Evolutionary conservation across 331 rosid genomes (phyloP).

Genomic region (Pyrus hybrid): DNA sequence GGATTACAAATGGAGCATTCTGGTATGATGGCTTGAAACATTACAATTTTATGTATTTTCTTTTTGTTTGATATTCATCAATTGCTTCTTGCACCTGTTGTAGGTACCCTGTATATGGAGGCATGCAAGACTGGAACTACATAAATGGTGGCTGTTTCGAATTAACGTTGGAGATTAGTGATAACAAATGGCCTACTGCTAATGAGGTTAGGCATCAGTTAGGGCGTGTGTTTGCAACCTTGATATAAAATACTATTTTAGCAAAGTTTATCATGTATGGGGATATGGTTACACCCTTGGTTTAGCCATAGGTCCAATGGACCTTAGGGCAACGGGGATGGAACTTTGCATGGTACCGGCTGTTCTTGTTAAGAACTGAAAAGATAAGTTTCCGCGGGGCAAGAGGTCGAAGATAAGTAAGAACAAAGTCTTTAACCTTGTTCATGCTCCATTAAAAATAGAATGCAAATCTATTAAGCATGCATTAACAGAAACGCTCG

Average conservation of each 20-base stretch:
- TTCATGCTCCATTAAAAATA: neutral
- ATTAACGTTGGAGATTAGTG: conserved; percentile 85
- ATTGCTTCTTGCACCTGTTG: conserved; percentile 27
- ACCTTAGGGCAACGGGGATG: neutral
- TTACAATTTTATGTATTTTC: neutral
- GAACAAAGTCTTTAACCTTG: neutral
- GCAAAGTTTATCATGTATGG: neutral
- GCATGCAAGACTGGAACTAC: conserved; percentile 99
- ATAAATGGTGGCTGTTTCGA: conserved; percentile 86
- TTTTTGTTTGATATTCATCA: conserved; percentile 12
- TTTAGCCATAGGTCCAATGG: neutral
- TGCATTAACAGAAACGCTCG: neutral
- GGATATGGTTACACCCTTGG: neutral
- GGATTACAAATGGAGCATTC: conserved; percentile 85
- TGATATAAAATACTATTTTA: neutral
- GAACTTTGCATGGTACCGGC: neutral
- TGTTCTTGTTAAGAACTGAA: neutral
- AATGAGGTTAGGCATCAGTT: conserved; percentile 50
- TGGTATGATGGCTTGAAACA: conserved; percentile 44
- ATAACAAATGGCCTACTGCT: conserved; percentile 88
- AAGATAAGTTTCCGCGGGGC: neutral
- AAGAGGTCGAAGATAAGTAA: neutral
- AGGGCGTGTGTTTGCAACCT: neutral
- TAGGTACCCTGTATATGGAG: conserved; percentile 99
- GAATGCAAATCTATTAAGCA: neutral